Base-by-base conservation (phyloP, 441 rosid genomes). In the Pelargonium hybrid region DNA sequence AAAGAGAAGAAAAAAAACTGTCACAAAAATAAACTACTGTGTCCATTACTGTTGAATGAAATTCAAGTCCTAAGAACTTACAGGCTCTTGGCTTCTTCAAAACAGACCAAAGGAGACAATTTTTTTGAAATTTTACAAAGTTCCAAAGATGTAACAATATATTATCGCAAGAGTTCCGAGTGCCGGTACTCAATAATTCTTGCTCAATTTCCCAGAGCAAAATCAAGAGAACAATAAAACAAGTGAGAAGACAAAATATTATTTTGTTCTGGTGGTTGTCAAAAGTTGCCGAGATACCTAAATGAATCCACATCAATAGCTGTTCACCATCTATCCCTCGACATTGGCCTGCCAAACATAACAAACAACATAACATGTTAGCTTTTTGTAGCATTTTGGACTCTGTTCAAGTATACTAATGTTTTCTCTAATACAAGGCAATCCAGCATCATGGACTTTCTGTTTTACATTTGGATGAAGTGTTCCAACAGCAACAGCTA, bases 271-370 rank as follows among this genome's bases (percentile, higher is more conserved):
- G 73, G 76, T 65, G 37, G 7, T 17, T n/a, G 76, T 76, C 82
- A 82, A 81, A 80, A 72, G 81, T 70, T 43, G 76, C 59, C 8
- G 73, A 13, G 64, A 50, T 61, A 76, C 69, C 69, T 64, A 43
- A 67, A 74, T 25, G 47, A 79, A 74, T 77, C 78, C 62, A 70
- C 69, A 43, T 25, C 61, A 65, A 65, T 15, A 39, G 67, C 73
- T 65, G 64, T 76, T 87, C 88, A 89, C 92, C 95, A 89, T 81
- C 84, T 77, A 45, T 78, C 88, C 83, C 88, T 72, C 57, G 90
- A 69, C 67, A 86, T 82, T 69, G 84, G 74, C 87, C 90, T 86
- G 85, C 70, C 41, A 64, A 10, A 61, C 15, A 26, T 39, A 31
- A 31, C 37, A 31, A 17, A 59, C 65, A 65, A 31, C 23, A 70